Conservation (phyloP, 2,329 filamentous ascomycete species). For the Coleophoma eucalyptorum region DNA sequence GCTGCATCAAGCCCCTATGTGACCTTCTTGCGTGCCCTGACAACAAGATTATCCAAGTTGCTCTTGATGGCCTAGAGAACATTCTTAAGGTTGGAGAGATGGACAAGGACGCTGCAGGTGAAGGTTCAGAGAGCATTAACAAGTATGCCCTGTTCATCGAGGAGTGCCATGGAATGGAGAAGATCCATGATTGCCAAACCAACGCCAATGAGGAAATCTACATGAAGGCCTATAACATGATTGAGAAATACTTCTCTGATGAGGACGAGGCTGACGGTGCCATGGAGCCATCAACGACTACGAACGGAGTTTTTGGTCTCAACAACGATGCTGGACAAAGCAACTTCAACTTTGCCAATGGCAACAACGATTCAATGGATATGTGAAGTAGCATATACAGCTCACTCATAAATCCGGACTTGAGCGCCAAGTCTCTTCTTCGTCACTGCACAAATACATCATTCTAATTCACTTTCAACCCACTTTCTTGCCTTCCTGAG, state of each 20-base stretch:
- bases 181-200: slow-evolving; percentile 99
- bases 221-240: slow-evolving; percentile 99
- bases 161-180: slow-evolving; percentile 98
- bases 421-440: slow-evolving; percentile 10
- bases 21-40: slow-evolving; percentile 94
- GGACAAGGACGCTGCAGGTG: slow-evolving; percentile 86
- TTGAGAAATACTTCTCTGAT: slow-evolving; percentile 99
- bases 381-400: slow-evolving; percentile 47
- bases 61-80: slow-evolving; percentile 95
- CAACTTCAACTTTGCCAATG: slow-evolving; percentile 92
- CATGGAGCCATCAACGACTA: slow-evolving; percentile 56
- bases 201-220: slow-evolving; percentile 99
- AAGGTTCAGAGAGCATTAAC: slow-evolving; percentile 79
- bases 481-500: background rate
- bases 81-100: slow-evolving; percentile 99
- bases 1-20: slow-evolving; percentile 96
- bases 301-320: slow-evolving; percentile 77
- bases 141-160: slow-evolving; percentile 97
- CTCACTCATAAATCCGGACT: slow-evolving; percentile 12
- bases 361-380: slow-evolving; percentile 70
- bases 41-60: slow-evolving; percentile 99
- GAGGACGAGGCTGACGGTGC: slow-evolving; percentile 80
- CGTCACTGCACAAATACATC: slow-evolving; percentile 14
- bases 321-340: slow-evolving; percentile 64
- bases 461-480: slow-evolving; percentile 23